phyloP scores from a whole-genome alignment of 345 rosid species.

The Syzygium aqueum region DNA sequence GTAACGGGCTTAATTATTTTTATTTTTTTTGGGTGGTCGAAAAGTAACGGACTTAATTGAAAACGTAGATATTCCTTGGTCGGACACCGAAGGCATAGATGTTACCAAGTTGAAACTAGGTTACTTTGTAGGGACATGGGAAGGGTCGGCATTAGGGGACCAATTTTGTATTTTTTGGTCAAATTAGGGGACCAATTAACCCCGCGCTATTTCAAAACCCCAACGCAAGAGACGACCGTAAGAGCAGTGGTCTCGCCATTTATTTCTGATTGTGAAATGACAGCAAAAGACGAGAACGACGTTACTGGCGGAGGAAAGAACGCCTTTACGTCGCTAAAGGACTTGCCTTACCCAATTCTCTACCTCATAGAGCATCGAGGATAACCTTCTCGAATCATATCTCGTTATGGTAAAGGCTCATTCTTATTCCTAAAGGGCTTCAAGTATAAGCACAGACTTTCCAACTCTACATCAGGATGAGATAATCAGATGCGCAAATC shows the following conservation, averaged over 20 bases:
- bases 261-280: neutral
- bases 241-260: neutral
- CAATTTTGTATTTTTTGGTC: too few relatives aligned
- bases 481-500: neutral
- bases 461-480: neutral
- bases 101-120: too few relatives aligned
- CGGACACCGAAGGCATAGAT: neutral
- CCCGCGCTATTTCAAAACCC: neutral
- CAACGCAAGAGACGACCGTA: neutral
- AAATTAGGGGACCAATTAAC: neutral
- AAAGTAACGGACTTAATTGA: neutral
- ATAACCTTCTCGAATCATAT: neutral
- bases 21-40: too few relatives aligned
- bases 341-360: neutral
- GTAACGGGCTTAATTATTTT: neutral
- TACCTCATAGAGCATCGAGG: neutral
- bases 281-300: neutral
- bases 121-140: neutral
- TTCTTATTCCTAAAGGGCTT: neutral
- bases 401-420: neutral
- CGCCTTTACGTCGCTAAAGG: neutral
- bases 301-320: neutral
- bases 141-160: neutral
- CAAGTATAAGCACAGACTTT: neutral
- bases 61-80: neutral